A percentile compares a stretch with the other conserved stretches of the same genome.
phyloP scores from a whole-genome alignment of 106 monocot genomes.

The Dactylorhiza incarnata region DNA sequence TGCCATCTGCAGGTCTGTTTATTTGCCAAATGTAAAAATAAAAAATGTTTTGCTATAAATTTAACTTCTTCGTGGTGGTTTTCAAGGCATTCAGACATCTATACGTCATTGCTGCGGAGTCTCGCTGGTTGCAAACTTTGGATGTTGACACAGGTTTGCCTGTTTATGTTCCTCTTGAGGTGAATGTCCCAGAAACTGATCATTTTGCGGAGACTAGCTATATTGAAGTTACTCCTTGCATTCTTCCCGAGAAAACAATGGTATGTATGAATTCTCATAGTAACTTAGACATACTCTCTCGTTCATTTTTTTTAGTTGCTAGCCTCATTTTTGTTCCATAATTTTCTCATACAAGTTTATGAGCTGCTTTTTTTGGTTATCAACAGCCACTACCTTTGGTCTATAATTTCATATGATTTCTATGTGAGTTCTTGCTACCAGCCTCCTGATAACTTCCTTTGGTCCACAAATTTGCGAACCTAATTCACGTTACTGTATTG shows the following conservation, averaged over 20 bases:
- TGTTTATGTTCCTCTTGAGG: constrained; percentile 87
- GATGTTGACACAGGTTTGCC: constrained; percentile 95
- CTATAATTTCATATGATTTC: too few species aligned
- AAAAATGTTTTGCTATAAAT: not conserved
- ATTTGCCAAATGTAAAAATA: not conserved
- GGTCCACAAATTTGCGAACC: too few species aligned
- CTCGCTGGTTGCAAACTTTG: constrained; percentile 85
- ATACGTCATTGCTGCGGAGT: constrained; percentile 85
- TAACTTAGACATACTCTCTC: not conserved
- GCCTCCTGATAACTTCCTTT: too few species aligned
- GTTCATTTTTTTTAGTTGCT: not conserved
- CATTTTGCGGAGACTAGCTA: constrained; percentile 77
- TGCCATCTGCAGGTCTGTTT: constrained; percentile 83
- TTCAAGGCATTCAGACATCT: constrained; percentile 90
- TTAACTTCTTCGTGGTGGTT: constrained; percentile 1
- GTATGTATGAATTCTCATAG: constrained; percentile 40
- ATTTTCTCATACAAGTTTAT: not conserved
- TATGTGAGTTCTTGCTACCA: too few species aligned
- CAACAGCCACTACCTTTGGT: too few species aligned
- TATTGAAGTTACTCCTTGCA: constrained; percentile 89
- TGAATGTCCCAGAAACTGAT: constrained; percentile 64
- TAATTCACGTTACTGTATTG: too few species aligned
- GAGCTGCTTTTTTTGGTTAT: not conserved
- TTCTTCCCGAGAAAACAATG: constrained; percentile 82
- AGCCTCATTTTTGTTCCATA: not conserved